These are phyloP conservation scores for Mortierella sp. DNA, from an alignment of 371 early-diverging fungal species.

Conservation along the genomic window DNA sequence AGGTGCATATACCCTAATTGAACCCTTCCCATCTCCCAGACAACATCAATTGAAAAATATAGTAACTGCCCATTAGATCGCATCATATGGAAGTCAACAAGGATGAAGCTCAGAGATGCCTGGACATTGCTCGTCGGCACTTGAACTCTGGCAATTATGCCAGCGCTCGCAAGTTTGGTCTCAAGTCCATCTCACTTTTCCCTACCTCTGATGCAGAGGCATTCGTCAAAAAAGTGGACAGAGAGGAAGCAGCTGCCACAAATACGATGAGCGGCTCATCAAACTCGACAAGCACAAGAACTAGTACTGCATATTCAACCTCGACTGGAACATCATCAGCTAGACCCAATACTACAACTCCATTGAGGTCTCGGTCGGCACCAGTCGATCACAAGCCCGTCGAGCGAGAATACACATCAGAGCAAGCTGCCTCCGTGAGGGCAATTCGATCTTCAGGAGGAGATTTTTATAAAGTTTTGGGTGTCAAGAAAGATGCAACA, in stretches of 20 bases:
- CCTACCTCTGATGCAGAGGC: conserved; percentile 76
- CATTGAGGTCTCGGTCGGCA: conserved; percentile 25
- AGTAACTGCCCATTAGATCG: background rate
- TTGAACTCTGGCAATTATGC: conserved; percentile 71
- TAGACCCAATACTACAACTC: conserved; percentile 26
- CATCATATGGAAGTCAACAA: conserved; percentile 85
- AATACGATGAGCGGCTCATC: conserved; percentile 43
- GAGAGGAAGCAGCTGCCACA: conserved; percentile 34
- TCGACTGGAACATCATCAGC: conserved; percentile 38
- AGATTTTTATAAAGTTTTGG: conserved; percentile 92
- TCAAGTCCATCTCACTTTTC: conserved; percentile 84
- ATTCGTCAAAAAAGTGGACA: conserved; percentile 63
- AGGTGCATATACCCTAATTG: background rate
- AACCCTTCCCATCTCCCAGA: no score
- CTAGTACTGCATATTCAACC: conserved; percentile 21
- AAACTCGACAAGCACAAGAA: conserved; percentile 9
- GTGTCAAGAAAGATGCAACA: conserved; percentile 82
- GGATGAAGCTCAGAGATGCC: conserved; percentile 88
- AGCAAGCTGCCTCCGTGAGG: conserved; percentile 87
- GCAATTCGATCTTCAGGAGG: conserved; percentile 78
- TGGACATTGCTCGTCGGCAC: conserved; percentile 81
- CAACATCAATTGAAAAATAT: background rate
- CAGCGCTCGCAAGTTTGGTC: conserved; percentile 83
- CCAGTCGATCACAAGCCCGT: conserved; percentile 44
- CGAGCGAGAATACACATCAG: conserved; percentile 78